Base-by-base conservation (phyloP, 2,329 filamentous ascomycete genomes). In the Cladosporium sp. region DNA sequence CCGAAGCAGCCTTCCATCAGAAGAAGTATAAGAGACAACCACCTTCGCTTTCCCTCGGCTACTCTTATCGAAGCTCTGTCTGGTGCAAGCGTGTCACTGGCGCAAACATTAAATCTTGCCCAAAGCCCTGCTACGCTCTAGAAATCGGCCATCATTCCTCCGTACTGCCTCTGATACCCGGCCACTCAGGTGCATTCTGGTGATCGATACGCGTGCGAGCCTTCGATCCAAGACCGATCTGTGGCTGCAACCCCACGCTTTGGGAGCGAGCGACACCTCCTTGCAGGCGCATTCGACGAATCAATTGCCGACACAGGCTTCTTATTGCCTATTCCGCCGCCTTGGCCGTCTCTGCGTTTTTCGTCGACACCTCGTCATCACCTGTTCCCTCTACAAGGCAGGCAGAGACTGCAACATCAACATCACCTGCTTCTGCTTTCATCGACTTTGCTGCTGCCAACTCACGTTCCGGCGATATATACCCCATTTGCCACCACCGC, bases 261-360 rank as follows among this genome's bases (percentile, higher is more conserved):
- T 50, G 30, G 34, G 20, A 45, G 47, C 56, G 22, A 37, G 38
- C 38, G 39, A 38, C 54, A 38, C 5, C 42, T 38, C 40, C 54
- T 45, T 37, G 42, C 40, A 47, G 30, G 54, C 42, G 30, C 42
- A 37, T 43, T 34, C 22, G 54, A 49, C 54, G 49, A 49, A 51
- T 60, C 56, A 63, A 38, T 49, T 43, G 47, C 54, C 54, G 54
- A 56, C 34, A 39, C 17, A 19, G 51, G 40, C 30, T 20, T 47
- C 9, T 30, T 40, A 49, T 49, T 56, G 54, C 54, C 40, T 49
- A 12, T 43, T 56, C 34, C 34, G 20, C 42, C 54, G 42, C 54
- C 54, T 56, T 56, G 54, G 54, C 54, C 36, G 42, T 30, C 43
- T 25, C 42, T 56, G 42, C 54, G 47, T 56, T 56, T 56, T 56